These are phyloP conservation scores for Amaranthus palmeri DNA, from an alignment of 148 eudicot species.

Conservation along the genomic window DNA sequence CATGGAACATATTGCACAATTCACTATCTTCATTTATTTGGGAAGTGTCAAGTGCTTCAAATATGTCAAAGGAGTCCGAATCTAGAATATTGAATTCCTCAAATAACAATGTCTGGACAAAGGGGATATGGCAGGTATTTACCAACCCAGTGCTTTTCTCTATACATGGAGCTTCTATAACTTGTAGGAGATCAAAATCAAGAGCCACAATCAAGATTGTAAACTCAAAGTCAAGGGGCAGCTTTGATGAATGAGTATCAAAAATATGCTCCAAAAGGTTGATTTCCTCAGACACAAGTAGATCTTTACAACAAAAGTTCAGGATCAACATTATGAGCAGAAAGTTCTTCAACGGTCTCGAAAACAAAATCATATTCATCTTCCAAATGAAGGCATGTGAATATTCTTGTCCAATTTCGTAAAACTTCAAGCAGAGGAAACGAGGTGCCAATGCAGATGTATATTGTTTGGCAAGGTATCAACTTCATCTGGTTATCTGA, in stretches of 20 bases:
- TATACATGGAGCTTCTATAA: constrained; percentile 39
- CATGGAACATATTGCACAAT: constrained; percentile 41
- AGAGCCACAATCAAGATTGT: constrained; percentile 28
- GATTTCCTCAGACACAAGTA: constrained; percentile 39
- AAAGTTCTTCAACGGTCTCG: constrained; percentile 35
- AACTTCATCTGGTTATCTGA: constrained; percentile 37
- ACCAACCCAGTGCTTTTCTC: constrained; percentile 25
- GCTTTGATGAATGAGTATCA: constrained; percentile 30
- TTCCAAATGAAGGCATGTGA: constrained; percentile 23
- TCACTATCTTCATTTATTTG: constrained; percentile 30
- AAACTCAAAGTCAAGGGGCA: constrained; percentile 24
- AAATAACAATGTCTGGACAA: constrained; percentile 27
- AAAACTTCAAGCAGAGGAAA: constrained; percentile 77
- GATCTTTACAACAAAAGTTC: constrained; percentile 35
- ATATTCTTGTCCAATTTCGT: constrained; percentile 51
- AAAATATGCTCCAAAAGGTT: constrained; percentile 46
- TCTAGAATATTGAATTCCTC: constrained; percentile 65
- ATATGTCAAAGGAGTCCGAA: constrained; percentile 30
- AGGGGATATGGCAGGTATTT: constrained; percentile 18
- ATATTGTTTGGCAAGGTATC: constrained; percentile 28
- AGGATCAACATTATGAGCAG: constrained; percentile 28
- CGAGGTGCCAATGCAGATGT: constrained; percentile 16
- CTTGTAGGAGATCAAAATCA: constrained; percentile 38
- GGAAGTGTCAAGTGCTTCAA: constrained; percentile 31
- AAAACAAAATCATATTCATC: constrained; percentile 34